Evolutionary conservation across 768 basidiomycete genomes (phyloP).

Genomic region (Amanita thiersii): DNA sequence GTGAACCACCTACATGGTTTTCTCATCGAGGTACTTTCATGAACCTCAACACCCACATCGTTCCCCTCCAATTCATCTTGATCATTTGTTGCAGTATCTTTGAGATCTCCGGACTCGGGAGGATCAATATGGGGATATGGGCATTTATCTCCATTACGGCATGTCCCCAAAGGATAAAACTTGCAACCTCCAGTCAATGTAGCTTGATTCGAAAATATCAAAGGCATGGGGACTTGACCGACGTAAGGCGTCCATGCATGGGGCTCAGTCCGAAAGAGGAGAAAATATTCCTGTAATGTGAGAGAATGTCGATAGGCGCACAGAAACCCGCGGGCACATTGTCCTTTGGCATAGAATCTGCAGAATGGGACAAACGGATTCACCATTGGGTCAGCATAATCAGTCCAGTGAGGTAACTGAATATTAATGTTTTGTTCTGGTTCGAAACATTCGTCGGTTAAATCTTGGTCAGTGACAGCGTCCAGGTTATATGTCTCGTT

Average conservation of each 20-base stretch:
- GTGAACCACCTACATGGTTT: slow-evolving; percentile 16
- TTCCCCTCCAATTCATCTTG: slow-evolving; percentile 8
- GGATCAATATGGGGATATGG: slow-evolving; percentile 24
- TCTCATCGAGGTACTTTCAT: neutral
- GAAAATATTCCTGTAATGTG: slow-evolving; percentile 26
- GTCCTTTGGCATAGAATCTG: slow-evolving; percentile 28
- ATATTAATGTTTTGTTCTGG: slow-evolving; percentile 12
- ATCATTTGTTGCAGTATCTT: neutral
- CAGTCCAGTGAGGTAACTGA: slow-evolving; percentile 28
- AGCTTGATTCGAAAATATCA: neutral
- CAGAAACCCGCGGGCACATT: slow-evolving; percentile 21
- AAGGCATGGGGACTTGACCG: neutral
- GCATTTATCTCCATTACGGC: slow-evolving; percentile 29
- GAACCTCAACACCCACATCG: neutral
- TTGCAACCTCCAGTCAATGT: slow-evolving; percentile 18
- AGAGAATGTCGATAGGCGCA: slow-evolving; percentile 34
- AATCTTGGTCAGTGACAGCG: too few species aligned
- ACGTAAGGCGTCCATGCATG: slow-evolving; percentile 15
- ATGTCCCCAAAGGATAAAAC: slow-evolving; percentile 29
- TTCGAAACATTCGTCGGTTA: neutral
- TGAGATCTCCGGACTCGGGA: slow-evolving; percentile 5
- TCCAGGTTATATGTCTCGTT: too few species aligned
- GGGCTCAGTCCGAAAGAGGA: slow-evolving; percentile 31
- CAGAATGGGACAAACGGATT: slow-evolving; percentile 27
- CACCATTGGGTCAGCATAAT: slow-evolving; percentile 32